These are phyloP conservation scores for Cercospora sesami DNA, from an alignment of 2,329 filamentous ascomycete species.

Conservation along the genomic window DNA sequence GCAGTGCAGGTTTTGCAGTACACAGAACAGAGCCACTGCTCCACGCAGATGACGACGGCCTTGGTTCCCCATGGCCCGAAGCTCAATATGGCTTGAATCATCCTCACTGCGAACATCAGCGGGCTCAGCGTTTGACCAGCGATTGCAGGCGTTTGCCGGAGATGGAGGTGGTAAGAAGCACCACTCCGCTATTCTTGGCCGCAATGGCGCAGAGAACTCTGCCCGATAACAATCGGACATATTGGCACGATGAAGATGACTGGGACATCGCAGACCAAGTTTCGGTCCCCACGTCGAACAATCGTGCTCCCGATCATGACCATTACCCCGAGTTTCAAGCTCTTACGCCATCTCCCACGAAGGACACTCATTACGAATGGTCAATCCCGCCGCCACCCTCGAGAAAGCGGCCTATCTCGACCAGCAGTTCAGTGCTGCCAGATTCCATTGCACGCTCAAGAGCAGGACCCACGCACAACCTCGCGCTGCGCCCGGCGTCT, in stretches of 20 bases:
- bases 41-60: background rate
- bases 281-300: background rate
- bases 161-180: background rate
- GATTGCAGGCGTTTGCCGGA: background rate
- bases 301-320: background rate
- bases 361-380: background rate
- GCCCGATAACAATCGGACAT: background rate
- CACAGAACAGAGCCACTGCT: background rate
- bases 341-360: background rate
- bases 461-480: background rate
- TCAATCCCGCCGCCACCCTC: background rate
- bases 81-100: background rate
- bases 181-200: constrained; percentile 1
- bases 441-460: constrained; percentile 10
- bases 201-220: background rate
- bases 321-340: background rate
- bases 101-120: background rate
- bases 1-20: background rate
- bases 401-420: constrained; percentile 13
- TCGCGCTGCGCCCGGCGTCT: background rate
- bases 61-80: background rate
- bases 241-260: background rate
- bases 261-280: background rate
- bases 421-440: constrained; percentile 9
- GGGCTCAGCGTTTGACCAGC: background rate